phyloP scores from a whole-genome alignment of 1,284 basidiomycete species.

The Rhodotorula sp. region DNA sequence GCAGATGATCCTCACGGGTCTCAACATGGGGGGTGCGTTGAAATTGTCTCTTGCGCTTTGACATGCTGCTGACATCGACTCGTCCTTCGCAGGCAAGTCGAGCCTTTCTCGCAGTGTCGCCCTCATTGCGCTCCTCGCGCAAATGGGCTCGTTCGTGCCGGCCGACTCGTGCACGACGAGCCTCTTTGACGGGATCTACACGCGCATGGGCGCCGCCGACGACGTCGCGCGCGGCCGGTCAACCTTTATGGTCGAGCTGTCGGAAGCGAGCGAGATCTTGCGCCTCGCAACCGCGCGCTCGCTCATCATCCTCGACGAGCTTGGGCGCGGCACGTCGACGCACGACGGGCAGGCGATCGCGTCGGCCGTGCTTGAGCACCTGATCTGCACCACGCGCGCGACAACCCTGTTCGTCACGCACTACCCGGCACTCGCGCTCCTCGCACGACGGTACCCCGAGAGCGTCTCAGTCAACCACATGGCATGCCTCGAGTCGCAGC shows the following conservation, averaged over 20 bases:
- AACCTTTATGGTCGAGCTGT: slow-evolving; percentile 74
- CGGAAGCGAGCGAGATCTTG: slow-evolving; percentile 88
- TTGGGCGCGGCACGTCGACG: slow-evolving; percentile 72
- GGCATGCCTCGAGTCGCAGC: slow-evolving; percentile 68
- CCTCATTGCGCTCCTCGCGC: slow-evolving; percentile 60
- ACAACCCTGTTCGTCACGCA: slow-evolving; percentile 94
- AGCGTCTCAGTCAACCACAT: slow-evolving; percentile 77
- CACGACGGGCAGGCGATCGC: slow-evolving; percentile 80
- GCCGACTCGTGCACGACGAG: slow-evolving; percentile 70
- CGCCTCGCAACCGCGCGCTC: slow-evolving; percentile 45
- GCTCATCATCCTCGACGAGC: slow-evolving; percentile 70
- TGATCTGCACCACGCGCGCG: slow-evolving; percentile 65
- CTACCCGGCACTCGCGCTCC: slow-evolving; percentile 60
- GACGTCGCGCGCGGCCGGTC: slow-evolving; percentile 79
- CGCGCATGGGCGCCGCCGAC: slow-evolving; percentile 72
- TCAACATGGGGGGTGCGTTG: slow-evolving; percentile 36
- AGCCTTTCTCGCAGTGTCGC: slow-evolving; percentile 37
- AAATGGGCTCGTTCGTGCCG: slow-evolving; percentile 62
- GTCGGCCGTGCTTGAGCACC: slow-evolving; percentile 70
- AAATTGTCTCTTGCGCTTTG: neutral
- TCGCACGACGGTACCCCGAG: slow-evolving; percentile 29
- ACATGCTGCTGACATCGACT: slow-evolving; percentile 37
- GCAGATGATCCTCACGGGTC: slow-evolving; percentile 38
- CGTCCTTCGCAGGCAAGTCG: slow-evolving; percentile 55
- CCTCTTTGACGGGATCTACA: slow-evolving; percentile 79